Conservation (phyloP, 1,139 yeast genomes). For the Blastobotrys serpentis region DNA sequence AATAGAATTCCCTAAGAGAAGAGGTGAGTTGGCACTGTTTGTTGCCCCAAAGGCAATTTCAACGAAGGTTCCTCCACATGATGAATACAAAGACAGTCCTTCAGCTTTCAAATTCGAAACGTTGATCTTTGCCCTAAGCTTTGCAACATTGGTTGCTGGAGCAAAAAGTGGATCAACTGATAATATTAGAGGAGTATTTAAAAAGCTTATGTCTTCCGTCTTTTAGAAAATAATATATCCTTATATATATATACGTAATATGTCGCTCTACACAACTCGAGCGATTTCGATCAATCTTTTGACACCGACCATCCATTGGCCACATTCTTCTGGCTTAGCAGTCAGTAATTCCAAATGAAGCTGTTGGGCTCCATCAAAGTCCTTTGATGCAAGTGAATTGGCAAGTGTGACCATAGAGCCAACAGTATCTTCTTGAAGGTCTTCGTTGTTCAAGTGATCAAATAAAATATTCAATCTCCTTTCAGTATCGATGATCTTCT, state of each 20-base stretch:
- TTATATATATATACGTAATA: slow-evolving; percentile 1
- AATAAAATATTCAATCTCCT: slow-evolving; percentile 74
- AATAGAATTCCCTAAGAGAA: slow-evolving; percentile 40
- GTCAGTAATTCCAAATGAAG: slow-evolving; percentile 57
- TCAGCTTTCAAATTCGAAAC: slow-evolving; percentile 28
- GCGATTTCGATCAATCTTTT: slow-evolving; percentile 79
- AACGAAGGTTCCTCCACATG: slow-evolving; percentile 27
- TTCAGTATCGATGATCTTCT: slow-evolving; percentile 78
- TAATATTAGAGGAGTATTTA: slow-evolving; percentile 27
- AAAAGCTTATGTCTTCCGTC: slow-evolving; percentile 23
- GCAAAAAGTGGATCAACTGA: slow-evolving; percentile 18
- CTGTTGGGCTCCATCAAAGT: slow-evolving; percentile 60
- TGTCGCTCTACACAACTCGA: slow-evolving; percentile 29
- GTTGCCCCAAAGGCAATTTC: slow-evolving; percentile 45
- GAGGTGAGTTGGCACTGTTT: slow-evolving; percentile 46
- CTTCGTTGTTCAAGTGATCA: slow-evolving; percentile 77
- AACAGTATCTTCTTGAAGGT: slow-evolving; percentile 57
- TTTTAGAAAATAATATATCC: slow-evolving; percentile 18
- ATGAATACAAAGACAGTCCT: slow-evolving; percentile 1
- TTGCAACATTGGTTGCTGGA: slow-evolving; percentile 35
- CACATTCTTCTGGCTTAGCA: slow-evolving; percentile 69
- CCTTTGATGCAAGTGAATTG: slow-evolving; percentile 50
- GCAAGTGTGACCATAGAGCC: slow-evolving; percentile 54
- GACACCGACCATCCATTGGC: slow-evolving; percentile 92
- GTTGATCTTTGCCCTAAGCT: slow-evolving; percentile 39